Evolutionary conservation across 2,329 filamentous ascomycete genomes (phyloP), one percentile per base, ranked within the genome.

Genomic region (Aspergillus sclerotialis): DNA sequence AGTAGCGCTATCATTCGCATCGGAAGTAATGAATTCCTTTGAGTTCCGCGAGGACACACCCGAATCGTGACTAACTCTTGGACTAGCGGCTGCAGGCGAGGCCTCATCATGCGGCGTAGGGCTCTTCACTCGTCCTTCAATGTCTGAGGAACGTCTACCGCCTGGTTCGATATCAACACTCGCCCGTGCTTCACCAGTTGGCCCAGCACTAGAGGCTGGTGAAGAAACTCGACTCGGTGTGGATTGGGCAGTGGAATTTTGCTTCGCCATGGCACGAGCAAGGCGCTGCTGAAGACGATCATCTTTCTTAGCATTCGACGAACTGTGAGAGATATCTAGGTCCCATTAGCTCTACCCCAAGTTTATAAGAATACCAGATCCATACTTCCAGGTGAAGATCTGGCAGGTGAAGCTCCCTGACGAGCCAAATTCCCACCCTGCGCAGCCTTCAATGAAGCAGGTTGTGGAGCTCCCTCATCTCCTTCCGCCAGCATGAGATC

Each of bases 401-500:
- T 55, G 19, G 47, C 26, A 10, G 46, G 28, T 16, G 52, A 45
- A 28, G 46, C 40, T 35, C 18, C 30, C 18, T 32, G 30, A 4
- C 42, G 35, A 39, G 36, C 36, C 21, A 45, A 37, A 42, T 34
- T 55, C 46, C 57, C 42, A 46, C 51, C 55, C 60, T 65, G 63
- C 17, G 53, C 60, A 46, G 50, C 47, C 40, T 44, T 59, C 42
- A 44, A 37, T n/a, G n/a, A n/a, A 9, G 44, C 39, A 17, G 46
- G 39, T 23, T 48, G 42, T n/a, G 39, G 41, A 5, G 44, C 36
- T 16, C 47, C 38, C n/a, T 76, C 75, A 28, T 82, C 78, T 36
- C 85, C 80, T 46, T 95, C 89, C 35, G 87, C 80, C 40, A 98
- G 74, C 38, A 98, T 94, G 32, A 78, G 89, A 60, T 98, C 92